Base-by-base conservation (phyloP, 805 yeast genomes). In the Diddensiella caesifluorescens region DNA sequence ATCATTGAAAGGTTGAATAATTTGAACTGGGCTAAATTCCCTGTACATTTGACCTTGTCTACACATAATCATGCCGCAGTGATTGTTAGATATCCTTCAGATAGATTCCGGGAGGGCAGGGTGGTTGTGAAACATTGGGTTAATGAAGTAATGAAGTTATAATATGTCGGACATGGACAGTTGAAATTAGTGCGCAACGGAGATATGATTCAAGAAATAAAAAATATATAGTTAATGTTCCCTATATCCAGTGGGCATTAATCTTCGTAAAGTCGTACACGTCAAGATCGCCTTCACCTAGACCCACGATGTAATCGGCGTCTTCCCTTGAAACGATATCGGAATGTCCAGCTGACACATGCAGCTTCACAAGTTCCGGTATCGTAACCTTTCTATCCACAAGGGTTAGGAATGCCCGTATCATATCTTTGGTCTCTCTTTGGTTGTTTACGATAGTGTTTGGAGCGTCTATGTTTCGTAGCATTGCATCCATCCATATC, bases 21-120 rank as follows among this genome's bases (percentile, higher is more conserved):
- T 3, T 57, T 84, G 3, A 54, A 64, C 1, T 87, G 95, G 95
- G 59, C 65, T 32, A 86, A 84, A 56, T 80, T 62, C 51, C 89
- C 92, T 0, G 70, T 86, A 21, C 71, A 80, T 45, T 81, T 86
- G 44, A 70, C 80, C 28, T 65, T 73, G 22, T 79, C 90, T 4
- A 70, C 70, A 37, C 74, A 79, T 33, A 74, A 94, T 1, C 95
- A 86, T 55, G 86, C 94, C 1, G 94, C 92, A 1, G 80, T 86
- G 1, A 83, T 86, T 45, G 84, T 80, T 32, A 71, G 95, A 38
- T 75, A 71, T 47, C 56, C 60, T n/a, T 63, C 64, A 19, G 74
- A 72, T 22, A 68, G 70, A 7, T 79, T 80, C 48, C 74, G 62
- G 25, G 94, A 86, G 59, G 95, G 95, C 0, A 73, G 77, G 52